Percentiles rank a stretch among this genome's conserved stretches.
Conservation (phyloP, 208 protist species). For the Trypanosoma theileri region DNA sequence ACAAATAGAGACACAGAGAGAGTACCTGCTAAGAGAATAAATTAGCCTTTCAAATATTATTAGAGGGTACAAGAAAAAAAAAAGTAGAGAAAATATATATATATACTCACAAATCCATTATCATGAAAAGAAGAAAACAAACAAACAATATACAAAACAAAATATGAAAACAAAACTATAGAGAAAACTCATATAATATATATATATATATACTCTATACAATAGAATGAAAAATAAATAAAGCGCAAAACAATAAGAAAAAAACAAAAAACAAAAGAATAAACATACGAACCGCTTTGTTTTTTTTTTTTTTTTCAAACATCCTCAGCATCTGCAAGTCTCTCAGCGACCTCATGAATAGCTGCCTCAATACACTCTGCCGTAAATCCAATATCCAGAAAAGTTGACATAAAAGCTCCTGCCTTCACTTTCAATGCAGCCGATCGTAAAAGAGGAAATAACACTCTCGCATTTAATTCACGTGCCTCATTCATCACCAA, state of each 20-base stretch:
- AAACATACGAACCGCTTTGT: neutral
- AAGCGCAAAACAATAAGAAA: constrained; percentile 19
- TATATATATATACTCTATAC: neutral
- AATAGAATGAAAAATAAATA: constrained; percentile 8
- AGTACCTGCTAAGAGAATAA: neutral
- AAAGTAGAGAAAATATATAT: neutral
- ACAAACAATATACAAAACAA: too few relatives aligned
- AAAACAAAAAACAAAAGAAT: constrained; percentile 16
- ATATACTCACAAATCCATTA: too few relatives aligned
- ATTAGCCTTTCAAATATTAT: too few relatives aligned
- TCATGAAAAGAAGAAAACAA: too few relatives aligned
- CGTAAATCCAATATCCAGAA: constrained; percentile 67
- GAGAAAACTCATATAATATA: neutral
- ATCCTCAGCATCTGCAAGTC: constrained; percentile 49
- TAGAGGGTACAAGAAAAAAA: too few relatives aligned
- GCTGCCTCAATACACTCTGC: constrained; percentile 53
- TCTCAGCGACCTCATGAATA: constrained; percentile 61
- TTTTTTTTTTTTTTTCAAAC: constrained; percentile 21
- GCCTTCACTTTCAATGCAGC: constrained; percentile 80
- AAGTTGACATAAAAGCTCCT: constrained; percentile 77
- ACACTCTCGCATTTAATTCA: constrained; percentile 60
- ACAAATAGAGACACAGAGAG: neutral
- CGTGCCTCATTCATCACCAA: constrained; percentile 71
- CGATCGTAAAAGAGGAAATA: constrained; percentile 74
- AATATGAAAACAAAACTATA: neutral